phyloP scores from a whole-genome alignment of 345 rosid species.

The Salix koriyanagi region DNA sequence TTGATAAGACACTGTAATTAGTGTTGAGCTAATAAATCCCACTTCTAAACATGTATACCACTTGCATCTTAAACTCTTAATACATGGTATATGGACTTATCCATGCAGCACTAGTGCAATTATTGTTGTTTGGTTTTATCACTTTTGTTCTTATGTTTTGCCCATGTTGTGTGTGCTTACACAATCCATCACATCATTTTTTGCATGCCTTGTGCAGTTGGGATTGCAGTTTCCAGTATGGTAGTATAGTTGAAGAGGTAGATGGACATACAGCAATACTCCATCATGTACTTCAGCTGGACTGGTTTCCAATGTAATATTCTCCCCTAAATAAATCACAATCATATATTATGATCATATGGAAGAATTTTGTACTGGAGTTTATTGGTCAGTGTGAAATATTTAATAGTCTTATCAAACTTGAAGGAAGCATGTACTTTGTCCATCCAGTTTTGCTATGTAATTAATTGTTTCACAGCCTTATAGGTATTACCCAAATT shows the following conservation, averaged over 20 bases:
- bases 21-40: no score
- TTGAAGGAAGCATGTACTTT: not conserved
- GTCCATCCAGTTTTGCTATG: not conserved
- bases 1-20: no score
- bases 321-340: conserved; percentile 12
- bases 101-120: not conserved
- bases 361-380: not conserved
- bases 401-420: not conserved
- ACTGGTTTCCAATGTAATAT: conserved; percentile 88
- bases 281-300: conserved; percentile 92
- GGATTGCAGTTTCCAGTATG: conserved; percentile 94
- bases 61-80: no score
- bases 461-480: not conserved
- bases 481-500: not conserved
- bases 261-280: conserved; percentile 99
- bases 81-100: not conserved
- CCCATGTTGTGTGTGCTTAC: not conserved
- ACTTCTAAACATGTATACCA: no score
- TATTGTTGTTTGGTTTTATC: not conserved
- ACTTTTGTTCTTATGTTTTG: not conserved
- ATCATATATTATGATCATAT: not conserved
- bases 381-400: not conserved
- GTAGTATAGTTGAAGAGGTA: conserved; percentile 98
- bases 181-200: not conserved
- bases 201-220: conserved; percentile 58